Evolutionary conservation across 1,139 yeast genomes (phyloP), one percentile per base, ranked within the genome.

Genomic region (Geotrichum restrictum): DNA sequence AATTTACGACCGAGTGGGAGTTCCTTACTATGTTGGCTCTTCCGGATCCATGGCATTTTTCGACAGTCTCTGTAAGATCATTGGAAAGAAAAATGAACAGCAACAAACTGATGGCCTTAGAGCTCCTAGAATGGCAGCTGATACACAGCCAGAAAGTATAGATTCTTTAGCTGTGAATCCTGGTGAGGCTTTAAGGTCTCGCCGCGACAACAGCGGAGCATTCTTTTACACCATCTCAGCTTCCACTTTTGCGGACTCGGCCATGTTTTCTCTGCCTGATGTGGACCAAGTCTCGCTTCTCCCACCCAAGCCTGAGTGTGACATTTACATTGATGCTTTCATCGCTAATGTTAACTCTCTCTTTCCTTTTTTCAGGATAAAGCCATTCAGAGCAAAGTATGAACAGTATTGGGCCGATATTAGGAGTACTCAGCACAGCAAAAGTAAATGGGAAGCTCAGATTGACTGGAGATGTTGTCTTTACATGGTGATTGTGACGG

Each of bases 1-100:
- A 32, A 50, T 53, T 33, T 53, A 53, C 27, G 56, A 53, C 44
- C 50, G 54, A 14, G 51, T 49, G 1, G 56, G 56, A 2, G 48
- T 50, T 3, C 56, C 56, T 19, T 51, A 53, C 34, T 53, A 53
- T 32, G 56, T 48, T 3, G 56, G 56, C 7, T 44, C 56, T 14
- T 43, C 53, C 5, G 56, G 56, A 7, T 53, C 56, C n/a, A 53
- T 53, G 56, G 56, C 56, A 5, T 53, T 53, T 41, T 53, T 53
- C 32, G 54, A 53, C 38, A 51, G 56, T 29, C 38, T 53, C 19
- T 53, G 56, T 48, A 53, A 53, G 45, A 47, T 53, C 19, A 53
- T 53, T 37, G 49, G 52, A 32, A 50, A 51, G 46, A 50, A 50
- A 36, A 50, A 50, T 18, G 42, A 40, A 29, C 34, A 39, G 19